phyloP scores from a whole-genome alignment of 2,329 filamentous ascomycete species.

The Apiospora pterosperma region DNA sequence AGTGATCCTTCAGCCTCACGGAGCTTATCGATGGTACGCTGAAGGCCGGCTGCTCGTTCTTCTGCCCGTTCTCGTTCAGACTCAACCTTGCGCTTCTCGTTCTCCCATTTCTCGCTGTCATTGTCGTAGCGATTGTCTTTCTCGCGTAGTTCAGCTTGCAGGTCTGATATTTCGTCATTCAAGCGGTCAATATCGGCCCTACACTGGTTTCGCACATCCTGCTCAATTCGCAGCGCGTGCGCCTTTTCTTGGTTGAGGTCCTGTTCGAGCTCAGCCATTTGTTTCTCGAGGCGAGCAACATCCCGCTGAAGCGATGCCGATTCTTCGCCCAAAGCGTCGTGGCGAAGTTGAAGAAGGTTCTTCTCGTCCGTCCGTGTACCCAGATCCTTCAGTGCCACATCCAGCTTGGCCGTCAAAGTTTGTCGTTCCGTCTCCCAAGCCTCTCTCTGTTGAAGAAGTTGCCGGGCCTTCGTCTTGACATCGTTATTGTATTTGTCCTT shows the following conservation, averaged over 20 bases:
- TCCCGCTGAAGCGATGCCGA: conserved; percentile 65
- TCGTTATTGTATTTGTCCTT: conserved; percentile 44
- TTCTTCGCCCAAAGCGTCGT: conserved; percentile 65
- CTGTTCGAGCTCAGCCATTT: conserved; percentile 44
- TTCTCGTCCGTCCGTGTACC: conserved; percentile 50
- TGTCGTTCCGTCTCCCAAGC: conserved; percentile 34
- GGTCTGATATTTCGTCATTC: conserved; percentile 51
- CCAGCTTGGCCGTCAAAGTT: conserved; percentile 46
- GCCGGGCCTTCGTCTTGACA: conserved; percentile 41
- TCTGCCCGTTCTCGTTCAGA: conserved; percentile 64
- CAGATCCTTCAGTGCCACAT: conserved; percentile 49
- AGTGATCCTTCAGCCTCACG: conserved; percentile 65
- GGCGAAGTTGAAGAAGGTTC: conserved; percentile 63
- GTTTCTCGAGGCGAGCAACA: conserved; percentile 46
- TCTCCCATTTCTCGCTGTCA: conserved; percentile 71
- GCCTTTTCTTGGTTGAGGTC: conserved; percentile 52
- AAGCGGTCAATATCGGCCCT: conserved; percentile 51
- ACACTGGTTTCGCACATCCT: conserved; percentile 53
- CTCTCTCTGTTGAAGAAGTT: conserved; percentile 40
- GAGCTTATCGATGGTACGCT: conserved; percentile 67
- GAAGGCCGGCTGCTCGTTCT: conserved; percentile 63
- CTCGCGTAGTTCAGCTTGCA: conserved; percentile 64
- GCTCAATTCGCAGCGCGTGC: conserved; percentile 57
- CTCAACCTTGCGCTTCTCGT: conserved; percentile 61
- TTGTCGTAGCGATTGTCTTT: conserved; percentile 69